Evolutionary conservation across 1,284 basidiomycete genomes (phyloP).

Genomic region (Lentinula novae-zelandiae): DNA sequence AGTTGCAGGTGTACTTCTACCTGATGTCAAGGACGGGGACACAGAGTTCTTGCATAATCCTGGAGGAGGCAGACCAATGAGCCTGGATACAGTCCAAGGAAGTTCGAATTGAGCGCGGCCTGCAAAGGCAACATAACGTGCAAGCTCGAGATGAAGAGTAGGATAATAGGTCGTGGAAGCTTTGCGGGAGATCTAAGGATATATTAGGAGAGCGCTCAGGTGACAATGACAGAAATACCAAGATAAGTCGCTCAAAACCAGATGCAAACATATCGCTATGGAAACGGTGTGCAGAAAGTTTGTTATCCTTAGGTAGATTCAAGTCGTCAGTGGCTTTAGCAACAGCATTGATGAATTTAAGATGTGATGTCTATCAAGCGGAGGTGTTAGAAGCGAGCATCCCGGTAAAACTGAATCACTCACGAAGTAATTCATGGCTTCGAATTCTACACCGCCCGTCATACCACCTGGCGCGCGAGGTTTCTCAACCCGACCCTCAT

Average conservation of each 20-base stretch:
- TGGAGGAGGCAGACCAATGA: constrained; percentile 67
- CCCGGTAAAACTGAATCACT: constrained; percentile 25
- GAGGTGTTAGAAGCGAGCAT: constrained; percentile 14
- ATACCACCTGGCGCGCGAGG: constrained; percentile 96
- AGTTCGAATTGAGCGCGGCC: constrained; percentile 64
- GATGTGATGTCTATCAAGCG: constrained; percentile 68
- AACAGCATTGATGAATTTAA: constrained; percentile 80
- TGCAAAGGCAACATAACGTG: constrained; percentile 75
- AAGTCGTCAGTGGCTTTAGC: constrained; percentile 61
- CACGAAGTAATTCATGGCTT: constrained; percentile 94
- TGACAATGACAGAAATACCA: constrained; percentile 41
- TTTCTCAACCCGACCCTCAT: constrained; percentile 81
- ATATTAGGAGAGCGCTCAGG: background rate
- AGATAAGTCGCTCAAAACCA: constrained; percentile 79
- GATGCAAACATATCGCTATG: constrained; percentile 85
- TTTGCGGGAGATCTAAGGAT: constrained; percentile 79
- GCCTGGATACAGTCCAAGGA: constrained; percentile 69
- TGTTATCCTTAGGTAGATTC: constrained; percentile 59
- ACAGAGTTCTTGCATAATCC: constrained; percentile 43
- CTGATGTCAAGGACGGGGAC: constrained; percentile 7
- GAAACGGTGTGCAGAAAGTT: constrained; percentile 75
- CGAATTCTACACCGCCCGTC: constrained; percentile 97
- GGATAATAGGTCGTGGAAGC: constrained; percentile 92
- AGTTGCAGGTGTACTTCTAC: constrained; percentile 11
- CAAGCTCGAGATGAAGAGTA: constrained; percentile 85